Base-by-base conservation (phyloP, 2,329 filamentous ascomycete genomes). In the Ophiocordyceps camponoti-floridani region DNA sequence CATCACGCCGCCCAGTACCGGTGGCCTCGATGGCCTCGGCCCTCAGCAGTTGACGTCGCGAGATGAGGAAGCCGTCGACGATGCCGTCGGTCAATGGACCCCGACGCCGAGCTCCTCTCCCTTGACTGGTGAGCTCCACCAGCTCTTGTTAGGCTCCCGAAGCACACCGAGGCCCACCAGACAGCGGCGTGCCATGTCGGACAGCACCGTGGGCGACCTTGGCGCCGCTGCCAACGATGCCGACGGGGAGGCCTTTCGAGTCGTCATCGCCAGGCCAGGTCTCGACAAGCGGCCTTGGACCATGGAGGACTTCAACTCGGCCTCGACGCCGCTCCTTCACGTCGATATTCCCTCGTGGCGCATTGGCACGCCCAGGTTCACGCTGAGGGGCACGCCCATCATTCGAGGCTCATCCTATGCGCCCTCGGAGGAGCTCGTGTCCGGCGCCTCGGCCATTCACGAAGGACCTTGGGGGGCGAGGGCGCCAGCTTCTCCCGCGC, bases 321-420 rank as follows among this genome's bases (percentile, higher is more conserved):
- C 60, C 16, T 56, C 58, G 38, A 61, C 67, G 37, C 77, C 75
- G 12, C 63, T 77, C 33, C 67, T 93, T 43, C 75, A 87, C 52
- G 73, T 89, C 40, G 70, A 78, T 19, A 94, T 94, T 43, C 87
- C 88, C 33, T 81, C 84, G 46, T 93, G 88, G 69, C 79, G 80
- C 51, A 67, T 95, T 46, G 88, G 87, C 12, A 83, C 81, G 1
- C 85, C 86, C 16, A 76, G 78, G 47, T 94, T 94, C 60, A 89
- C 82, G 50, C 65, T 75, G 44, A 73, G 74, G 52, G 86, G 86
- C 11, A 87, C 82, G 3, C 78, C 84, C 3, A 73, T 85, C 49
- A 68, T 95, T 50, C 79, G 84, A 48, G 83, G 79, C 51, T 93
- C 88, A n/a, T 79, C 82, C 14, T 84, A 85, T 58, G 75, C 79